Conservation (phyloP, 495 filamentous ascomycete species). For the Poronia punctata region DNA sequence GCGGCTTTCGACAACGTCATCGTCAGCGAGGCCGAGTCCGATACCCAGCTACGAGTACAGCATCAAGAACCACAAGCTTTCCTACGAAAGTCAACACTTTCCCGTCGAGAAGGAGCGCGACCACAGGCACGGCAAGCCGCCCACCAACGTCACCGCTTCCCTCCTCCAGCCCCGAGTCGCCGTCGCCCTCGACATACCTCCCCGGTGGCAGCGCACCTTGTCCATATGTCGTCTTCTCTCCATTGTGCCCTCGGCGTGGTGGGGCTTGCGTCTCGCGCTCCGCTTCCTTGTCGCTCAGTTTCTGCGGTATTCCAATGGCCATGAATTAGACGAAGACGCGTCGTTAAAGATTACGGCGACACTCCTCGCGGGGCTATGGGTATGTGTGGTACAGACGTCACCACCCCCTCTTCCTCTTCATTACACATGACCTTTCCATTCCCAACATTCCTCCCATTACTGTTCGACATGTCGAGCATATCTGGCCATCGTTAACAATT, state of each 20-base stretch:
- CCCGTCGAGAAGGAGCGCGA: neutral
- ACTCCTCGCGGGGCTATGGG: constrained; percentile 76
- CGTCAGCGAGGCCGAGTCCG: constrained; percentile 4
- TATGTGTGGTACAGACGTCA: constrained; percentile 47
- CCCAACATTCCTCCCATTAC: too few relatives aligned
- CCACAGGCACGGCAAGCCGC: constrained; percentile 3
- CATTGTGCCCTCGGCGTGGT: constrained; percentile 35
- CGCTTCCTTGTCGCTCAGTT: constrained; percentile 34
- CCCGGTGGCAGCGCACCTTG: constrained; percentile 38
- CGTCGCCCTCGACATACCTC: constrained; percentile 41
- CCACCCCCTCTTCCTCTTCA: neutral
- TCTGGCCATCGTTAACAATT: too few relatives aligned
- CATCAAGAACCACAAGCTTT: neutral
- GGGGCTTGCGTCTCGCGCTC: constrained; percentile 38
- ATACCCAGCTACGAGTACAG: constrained; percentile 3
- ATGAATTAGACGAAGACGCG: constrained; percentile 16
- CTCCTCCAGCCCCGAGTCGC: constrained; percentile 45
- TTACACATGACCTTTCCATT: too few relatives aligned
- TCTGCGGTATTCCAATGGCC: constrained; percentile 11
- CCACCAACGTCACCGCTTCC: constrained; percentile 32
- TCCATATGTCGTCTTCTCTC: constrained; percentile 39
- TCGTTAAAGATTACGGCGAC: constrained; percentile 64
- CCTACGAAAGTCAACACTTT: neutral
- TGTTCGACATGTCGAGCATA: too few relatives aligned
- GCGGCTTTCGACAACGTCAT: constrained; percentile 1